Conservation (phyloP, 805 yeast genomes). For the Yarrowia sp. region DNA sequence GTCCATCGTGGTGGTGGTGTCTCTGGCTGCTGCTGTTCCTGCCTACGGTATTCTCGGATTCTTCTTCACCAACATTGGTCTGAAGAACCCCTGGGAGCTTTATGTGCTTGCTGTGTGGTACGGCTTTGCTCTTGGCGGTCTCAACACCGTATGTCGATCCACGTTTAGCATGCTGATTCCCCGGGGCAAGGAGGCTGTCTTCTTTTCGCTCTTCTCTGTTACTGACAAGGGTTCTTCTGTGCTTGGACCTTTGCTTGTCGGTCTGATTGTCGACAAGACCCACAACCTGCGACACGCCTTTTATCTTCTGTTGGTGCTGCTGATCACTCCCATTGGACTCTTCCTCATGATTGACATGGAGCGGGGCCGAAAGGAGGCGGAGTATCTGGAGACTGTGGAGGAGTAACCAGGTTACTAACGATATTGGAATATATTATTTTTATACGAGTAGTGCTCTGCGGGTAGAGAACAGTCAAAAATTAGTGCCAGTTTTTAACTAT, state of each 20-base stretch:
- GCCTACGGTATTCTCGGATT: slow-evolving; percentile 69
- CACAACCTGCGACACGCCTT: slow-evolving; percentile 74
- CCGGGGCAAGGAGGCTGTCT: slow-evolving; percentile 67
- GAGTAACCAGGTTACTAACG: not conserved
- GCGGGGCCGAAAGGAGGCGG: slow-evolving; percentile 45
- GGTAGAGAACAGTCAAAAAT: no score
- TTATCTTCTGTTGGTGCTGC: slow-evolving; percentile 54
- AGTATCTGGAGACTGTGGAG: slow-evolving; percentile 7
- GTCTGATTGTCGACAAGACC: slow-evolving; percentile 64
- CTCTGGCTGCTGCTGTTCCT: slow-evolving; percentile 66
- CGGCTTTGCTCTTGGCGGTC: slow-evolving; percentile 70
- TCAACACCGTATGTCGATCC: slow-evolving; percentile 66
- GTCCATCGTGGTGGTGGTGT: slow-evolving; percentile 50
- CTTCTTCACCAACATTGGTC: slow-evolving; percentile 51
- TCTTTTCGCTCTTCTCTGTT: slow-evolving; percentile 69
- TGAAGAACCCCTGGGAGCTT: slow-evolving; percentile 65
- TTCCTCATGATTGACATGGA: slow-evolving; percentile 53
- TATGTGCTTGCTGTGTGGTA: slow-evolving; percentile 68
- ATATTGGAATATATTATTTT: not conserved
- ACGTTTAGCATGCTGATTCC: slow-evolving; percentile 68
- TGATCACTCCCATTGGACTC: slow-evolving; percentile 57
- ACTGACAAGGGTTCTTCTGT: slow-evolving; percentile 80
- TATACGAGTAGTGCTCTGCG: no score
- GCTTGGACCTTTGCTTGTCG: slow-evolving; percentile 70
- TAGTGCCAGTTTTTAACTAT: no score